phyloP scores from a whole-genome alignment of 2,329 filamentous ascomycete species.

The Claviceps maximensis region DNA sequence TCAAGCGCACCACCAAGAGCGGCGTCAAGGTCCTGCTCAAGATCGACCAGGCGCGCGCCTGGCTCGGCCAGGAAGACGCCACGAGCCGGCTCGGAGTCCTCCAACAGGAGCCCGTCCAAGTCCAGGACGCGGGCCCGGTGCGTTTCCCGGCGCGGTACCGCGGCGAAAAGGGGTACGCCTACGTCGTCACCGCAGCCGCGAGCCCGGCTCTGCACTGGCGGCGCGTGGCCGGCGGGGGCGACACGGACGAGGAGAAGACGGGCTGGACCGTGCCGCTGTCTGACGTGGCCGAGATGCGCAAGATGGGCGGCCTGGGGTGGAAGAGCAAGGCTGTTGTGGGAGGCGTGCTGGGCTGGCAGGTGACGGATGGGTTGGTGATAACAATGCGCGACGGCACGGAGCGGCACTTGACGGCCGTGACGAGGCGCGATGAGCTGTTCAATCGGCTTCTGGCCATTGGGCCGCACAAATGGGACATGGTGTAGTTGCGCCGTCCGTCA shows the following conservation, averaged over 20 bases:
- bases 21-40: conserved; percentile 59
- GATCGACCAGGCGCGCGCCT: conserved; percentile 58
- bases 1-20: conserved; percentile 58
- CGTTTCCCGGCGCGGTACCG: conserved; percentile 62
- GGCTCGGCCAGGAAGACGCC: conserved; percentile 41
- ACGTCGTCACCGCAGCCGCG: conserved; percentile 53
- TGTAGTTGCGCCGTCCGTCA: too few species aligned
- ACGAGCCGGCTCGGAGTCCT: conserved; percentile 37
- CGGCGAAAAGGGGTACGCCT: conserved; percentile 59
- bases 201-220: conserved; percentile 55
- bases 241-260: conserved; percentile 9
- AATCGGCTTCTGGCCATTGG: conserved; percentile 67
- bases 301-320: conserved; percentile 72
- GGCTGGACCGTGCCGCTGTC: conserved; percentile 57
- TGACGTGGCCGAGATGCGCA: conserved; percentile 61
- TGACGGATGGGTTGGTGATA: conserved; percentile 63
- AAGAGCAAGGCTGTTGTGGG: conserved; percentile 73
- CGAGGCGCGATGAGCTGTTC: conserved; percentile 63
- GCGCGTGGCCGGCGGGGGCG: conserved; percentile 29
- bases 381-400: conserved; percentile 35
- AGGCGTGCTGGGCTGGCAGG: conserved; percentile 55
- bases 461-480: conserved; percentile 71
- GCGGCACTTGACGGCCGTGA: conserved; percentile 50
- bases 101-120: neutral
- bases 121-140: conserved; percentile 49